These are phyloP conservation scores for Prunus yedoensis DNA, from an alignment of 331 rosid species.

Conservation along the genomic window DNA sequence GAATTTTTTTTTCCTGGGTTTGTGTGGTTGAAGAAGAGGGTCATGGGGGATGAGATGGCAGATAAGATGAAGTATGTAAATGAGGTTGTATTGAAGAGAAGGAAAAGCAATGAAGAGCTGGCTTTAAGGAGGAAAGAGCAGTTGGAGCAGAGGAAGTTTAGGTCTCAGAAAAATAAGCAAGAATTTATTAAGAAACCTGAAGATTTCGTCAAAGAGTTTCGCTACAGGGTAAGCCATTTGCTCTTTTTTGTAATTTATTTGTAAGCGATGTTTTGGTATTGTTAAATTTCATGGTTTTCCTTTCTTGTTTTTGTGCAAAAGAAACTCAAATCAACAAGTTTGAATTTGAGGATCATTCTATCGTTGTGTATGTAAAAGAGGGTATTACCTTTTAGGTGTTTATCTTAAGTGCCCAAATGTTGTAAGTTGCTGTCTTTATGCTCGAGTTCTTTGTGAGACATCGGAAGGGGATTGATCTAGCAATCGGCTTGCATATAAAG, in stretches of 20 bases:
- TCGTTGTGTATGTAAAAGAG: not conserved
- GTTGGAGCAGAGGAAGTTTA: slow-evolving; percentile 52
- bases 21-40: slow-evolving; percentile 3
- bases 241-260: not conserved
- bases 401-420: not conserved
- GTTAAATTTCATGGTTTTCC: not conserved
- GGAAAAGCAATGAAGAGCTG: slow-evolving; percentile 59
- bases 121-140: slow-evolving; percentile 68
- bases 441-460: not conserved
- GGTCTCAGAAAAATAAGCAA: slow-evolving; percentile 35
- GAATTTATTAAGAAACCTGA: slow-evolving; percentile 55
- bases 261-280: not conserved
- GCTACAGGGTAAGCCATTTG: slow-evolving; percentile 46
- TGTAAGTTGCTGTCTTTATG: not conserved
- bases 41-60: slow-evolving; percentile 58
- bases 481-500: not conserved
- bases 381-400: not conserved
- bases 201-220: slow-evolving; percentile 69
- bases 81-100: slow-evolving; percentile 73
- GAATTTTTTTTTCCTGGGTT: not conserved
- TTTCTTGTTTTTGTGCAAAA: not conserved
- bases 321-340: not conserved
- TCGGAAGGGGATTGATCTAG: not conserved
- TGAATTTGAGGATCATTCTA: not conserved
- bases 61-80: slow-evolving; percentile 49